phyloP scores from a whole-genome alignment of 768 basidiomycete species.

The Paxillus ammoniavirescens region DNA sequence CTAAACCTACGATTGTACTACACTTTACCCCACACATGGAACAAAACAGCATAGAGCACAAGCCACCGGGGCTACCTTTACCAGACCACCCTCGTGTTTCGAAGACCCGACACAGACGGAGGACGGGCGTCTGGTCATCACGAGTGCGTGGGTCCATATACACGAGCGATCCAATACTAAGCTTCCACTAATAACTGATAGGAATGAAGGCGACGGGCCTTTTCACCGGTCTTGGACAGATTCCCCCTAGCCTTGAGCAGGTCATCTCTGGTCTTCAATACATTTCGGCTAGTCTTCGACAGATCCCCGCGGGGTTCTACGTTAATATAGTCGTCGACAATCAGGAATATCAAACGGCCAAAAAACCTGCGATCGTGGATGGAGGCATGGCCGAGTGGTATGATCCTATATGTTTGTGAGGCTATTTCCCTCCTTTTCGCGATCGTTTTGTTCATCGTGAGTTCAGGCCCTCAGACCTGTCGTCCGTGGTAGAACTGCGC shows the following conservation, averaged over 20 bases:
- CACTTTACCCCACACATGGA: too few relatives aligned
- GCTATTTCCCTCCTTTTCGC: too few relatives aligned
- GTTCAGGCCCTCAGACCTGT: background rate
- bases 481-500: background rate
- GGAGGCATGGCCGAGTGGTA: background rate
- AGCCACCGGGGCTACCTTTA: too few relatives aligned
- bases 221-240: too few relatives aligned
- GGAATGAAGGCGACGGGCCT: slow-evolving; percentile 6
- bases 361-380: background rate
- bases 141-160: background rate
- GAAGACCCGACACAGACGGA: too few relatives aligned
- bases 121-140: background rate
- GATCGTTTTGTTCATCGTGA: background rate
- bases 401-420: background rate
- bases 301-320: slow-evolving; percentile 11
- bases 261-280: too few relatives aligned
- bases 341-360: background rate
- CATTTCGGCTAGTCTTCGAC: background rate
- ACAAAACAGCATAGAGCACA: too few relatives aligned
- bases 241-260: too few relatives aligned
- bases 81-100: too few relatives aligned
- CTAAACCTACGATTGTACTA: too few relatives aligned
- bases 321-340: background rate
- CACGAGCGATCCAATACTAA: background rate
- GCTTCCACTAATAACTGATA: background rate